Evolutionary conservation across 345 rosid species (phyloP), one percentile per base, ranked within the genome.

Genomic region (Psidium guajava): DNA sequence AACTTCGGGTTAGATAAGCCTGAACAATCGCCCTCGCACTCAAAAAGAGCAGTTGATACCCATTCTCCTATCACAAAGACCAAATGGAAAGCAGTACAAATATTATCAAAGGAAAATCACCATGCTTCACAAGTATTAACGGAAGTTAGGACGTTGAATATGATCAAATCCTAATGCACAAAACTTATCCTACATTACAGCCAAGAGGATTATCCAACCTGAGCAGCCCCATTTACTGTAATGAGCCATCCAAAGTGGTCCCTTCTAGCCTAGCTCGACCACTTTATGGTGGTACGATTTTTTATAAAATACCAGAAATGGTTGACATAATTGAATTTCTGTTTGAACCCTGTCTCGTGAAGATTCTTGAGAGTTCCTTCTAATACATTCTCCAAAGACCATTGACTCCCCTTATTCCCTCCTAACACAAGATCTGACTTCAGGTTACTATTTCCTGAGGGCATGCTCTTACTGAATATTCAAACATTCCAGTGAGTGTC

Each of bases 1-100:
- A 95, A 80, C 87, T 96, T 88, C 97, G 91, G 28, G 99, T 96
- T 84, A 96, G 89, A 90, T 96, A 96, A 42, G 99, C 99, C 90
- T 96, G 99, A 89, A 94, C 99, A 16, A 96, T 95, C 84, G 99
- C 99, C 84, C 99, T 95, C 1, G 99, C 99, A 82, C 99, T 96
- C 87, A 96, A 91, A 91, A 96, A 96, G 84, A 96, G 94, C 52
- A 96, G 92, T 87, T 96, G 99, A 87, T 96, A 96, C 88, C 99
- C 99, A 89, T 96, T 95, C 89, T 95, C 99, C 99, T 96, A 93
- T 82, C 89, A 82, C 20, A 87, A 88, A 50, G 82, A 86, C 83
- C 86, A 54, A 85, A 4, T 27, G 24, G 51, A 81, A 27, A 53
- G 12, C 44, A 51, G 84, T 82, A 54, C 22, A 47, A 13, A 52